Evolutionary conservation across 2,329 filamentous ascomycete genomes (phyloP).

Genomic region (Xylariales sp.): DNA sequence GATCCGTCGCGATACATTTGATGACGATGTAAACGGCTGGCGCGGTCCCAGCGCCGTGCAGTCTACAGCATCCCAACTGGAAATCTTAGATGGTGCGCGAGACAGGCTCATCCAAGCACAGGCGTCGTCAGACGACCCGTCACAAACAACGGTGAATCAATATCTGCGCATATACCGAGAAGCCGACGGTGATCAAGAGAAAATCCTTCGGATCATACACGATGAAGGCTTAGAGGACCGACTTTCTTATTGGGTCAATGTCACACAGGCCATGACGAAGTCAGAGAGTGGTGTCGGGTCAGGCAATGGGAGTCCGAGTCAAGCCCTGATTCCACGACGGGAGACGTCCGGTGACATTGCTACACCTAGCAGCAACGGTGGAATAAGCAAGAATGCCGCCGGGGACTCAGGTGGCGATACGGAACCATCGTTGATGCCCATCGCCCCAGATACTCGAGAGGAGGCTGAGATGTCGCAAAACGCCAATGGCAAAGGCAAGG

Average conservation of each 20-base stretch:
- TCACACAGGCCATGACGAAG: constrained; percentile 36
- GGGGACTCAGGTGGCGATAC: not conserved
- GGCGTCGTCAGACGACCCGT: constrained; percentile 11
- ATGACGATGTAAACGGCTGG: not conserved
- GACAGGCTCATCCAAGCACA: not conserved
- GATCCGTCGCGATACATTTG: constrained; percentile 18
- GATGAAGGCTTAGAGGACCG: constrained; percentile 55
- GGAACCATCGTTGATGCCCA: no score
- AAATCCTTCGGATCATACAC: constrained; percentile 56
- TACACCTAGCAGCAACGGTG: not conserved
- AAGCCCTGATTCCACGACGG: not conserved
- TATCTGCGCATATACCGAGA: constrained; percentile 54
- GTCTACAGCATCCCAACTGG: not conserved
- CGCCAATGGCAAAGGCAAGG: constrained; percentile 18
- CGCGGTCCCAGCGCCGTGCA: not conserved
- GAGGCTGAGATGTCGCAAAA: not conserved
- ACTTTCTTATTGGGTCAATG: constrained; percentile 54
- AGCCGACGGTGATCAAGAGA: constrained; percentile 54
- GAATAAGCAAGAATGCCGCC: not conserved
- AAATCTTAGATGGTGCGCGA: not conserved
- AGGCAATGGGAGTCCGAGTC: not conserved
- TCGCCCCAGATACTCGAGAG: no score
- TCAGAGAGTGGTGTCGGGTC: constrained; percentile 5
- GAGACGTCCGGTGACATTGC: not conserved
- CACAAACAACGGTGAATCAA: constrained; percentile 31